These are phyloP conservation scores for Yamadazyma pseudoaaseri DNA, from an alignment of 1,139 yeast species.

Conservation along the genomic window DNA sequence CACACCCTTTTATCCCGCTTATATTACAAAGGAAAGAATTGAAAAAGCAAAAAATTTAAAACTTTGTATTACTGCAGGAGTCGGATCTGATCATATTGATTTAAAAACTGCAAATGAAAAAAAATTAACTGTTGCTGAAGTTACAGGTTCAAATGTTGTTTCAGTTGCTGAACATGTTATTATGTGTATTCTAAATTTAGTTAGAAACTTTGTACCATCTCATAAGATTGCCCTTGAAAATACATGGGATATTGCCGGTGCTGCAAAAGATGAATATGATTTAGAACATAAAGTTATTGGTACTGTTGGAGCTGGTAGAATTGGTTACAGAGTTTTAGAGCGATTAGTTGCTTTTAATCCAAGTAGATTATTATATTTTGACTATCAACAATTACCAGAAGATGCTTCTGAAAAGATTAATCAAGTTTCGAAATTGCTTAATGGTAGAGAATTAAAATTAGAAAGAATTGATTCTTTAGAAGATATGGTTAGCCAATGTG, in stretches of 20 bases:
- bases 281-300: slow-evolving; percentile 74
- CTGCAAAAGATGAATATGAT: slow-evolving; percentile 72
- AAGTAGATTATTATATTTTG: slow-evolving; percentile 69
- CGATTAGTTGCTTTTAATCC: slow-evolving; percentile 74
- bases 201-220: slow-evolving; percentile 78
- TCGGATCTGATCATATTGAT: slow-evolving; percentile 82
- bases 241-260: slow-evolving; percentile 77
- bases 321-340: slow-evolving; percentile 75
- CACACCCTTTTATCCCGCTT: slow-evolving; percentile 84
- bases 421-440: slow-evolving; percentile 36
- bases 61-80: slow-evolving; percentile 77
- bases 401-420: slow-evolving; percentile 55
- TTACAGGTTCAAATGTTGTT: slow-evolving; percentile 77
- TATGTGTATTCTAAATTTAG: slow-evolving; percentile 69
- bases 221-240: slow-evolving; percentile 64
- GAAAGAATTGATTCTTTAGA: slow-evolving; percentile 64
- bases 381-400: slow-evolving; percentile 67
- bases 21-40: slow-evolving; percentile 64
- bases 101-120: slow-evolving; percentile 67
- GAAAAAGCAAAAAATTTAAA: slow-evolving; percentile 73
- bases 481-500: slow-evolving; percentile 67
- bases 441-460: slow-evolving; percentile 38
- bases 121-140: slow-evolving; percentile 69
- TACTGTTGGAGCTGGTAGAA: slow-evolving; percentile 82
- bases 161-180: slow-evolving; percentile 83